Percentiles rank a stretch among this genome's conserved stretches.
Evolutionary conservation across 768 basidiomycete genomes (phyloP).

Genomic region (Lepiota venenata): DNA sequence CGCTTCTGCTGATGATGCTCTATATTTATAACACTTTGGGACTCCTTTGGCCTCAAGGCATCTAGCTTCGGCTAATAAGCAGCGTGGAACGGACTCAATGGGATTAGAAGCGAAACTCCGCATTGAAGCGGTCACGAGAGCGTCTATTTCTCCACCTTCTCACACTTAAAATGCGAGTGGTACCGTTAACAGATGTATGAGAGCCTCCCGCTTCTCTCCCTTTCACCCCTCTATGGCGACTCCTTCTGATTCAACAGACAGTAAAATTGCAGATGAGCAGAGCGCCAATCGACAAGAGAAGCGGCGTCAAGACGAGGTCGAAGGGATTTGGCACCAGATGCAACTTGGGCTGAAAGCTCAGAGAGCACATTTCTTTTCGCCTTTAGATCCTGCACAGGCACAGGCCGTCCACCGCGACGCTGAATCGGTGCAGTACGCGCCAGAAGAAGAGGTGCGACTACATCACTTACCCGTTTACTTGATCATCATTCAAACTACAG

Average conservation of each 20-base stretch:
- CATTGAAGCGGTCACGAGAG: no score
- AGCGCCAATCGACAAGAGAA: background rate
- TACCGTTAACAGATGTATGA: no score
- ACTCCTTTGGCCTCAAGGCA: no score
- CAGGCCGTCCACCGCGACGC: conserved; percentile 52
- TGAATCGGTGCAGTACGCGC: conserved; percentile 41
- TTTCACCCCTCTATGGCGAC: background rate
- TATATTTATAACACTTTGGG: no score
- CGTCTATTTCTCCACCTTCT: no score
- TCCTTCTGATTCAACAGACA: background rate
- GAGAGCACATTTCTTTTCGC: conserved; percentile 46
- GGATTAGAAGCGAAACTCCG: no score
- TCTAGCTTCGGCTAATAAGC: no score
- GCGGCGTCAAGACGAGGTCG: conserved; percentile 17
- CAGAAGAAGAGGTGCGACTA: conserved; percentile 41
- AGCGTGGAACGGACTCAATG: no score
- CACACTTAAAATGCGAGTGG: no score
- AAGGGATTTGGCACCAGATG: conserved; percentile 40
- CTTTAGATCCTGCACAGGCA: conserved; percentile 42
- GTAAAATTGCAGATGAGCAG: background rate
- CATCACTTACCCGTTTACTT: background rate
- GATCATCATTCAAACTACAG: background rate
- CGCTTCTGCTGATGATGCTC: no score
- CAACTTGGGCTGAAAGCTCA: conserved; percentile 34
- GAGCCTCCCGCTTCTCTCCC: background rate